These are phyloP conservation scores for Ajuga chamaepitys DNA, from an alignment of 257 asterid genomes.

Conservation along the genomic window DNA sequence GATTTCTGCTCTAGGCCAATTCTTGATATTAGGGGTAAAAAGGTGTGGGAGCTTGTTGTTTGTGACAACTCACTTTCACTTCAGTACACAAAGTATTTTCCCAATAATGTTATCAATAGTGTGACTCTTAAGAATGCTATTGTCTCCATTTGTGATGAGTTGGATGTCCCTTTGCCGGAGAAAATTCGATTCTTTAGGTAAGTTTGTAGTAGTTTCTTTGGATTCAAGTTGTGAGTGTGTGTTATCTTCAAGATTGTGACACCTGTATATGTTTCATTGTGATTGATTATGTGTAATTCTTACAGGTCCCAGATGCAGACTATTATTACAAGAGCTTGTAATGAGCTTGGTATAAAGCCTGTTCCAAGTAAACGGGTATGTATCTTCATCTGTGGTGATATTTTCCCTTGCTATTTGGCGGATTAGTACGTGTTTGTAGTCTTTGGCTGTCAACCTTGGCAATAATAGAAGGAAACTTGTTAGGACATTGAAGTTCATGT, in stretches of 20 bases:
- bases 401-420: not conserved
- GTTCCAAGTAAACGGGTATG: slow-evolving; percentile 91
- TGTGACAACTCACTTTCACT: slow-evolving; percentile 80
- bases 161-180: slow-evolving; percentile 79
- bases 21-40: slow-evolving; percentile 92
- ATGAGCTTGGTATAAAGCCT: slow-evolving; percentile 72
- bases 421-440: not conserved
- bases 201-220: not conserved
- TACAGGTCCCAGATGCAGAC: slow-evolving; percentile 99
- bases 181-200: slow-evolving; percentile 85
- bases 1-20: slow-evolving; percentile 97
- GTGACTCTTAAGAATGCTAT: slow-evolving; percentile 84
- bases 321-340: slow-evolving; percentile 81
- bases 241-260: not conserved
- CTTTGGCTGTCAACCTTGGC: not conserved
- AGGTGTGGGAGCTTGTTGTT: slow-evolving; percentile 93
- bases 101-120: slow-evolving; percentile 85
- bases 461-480: not conserved
- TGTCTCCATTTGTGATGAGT: slow-evolving; percentile 59
- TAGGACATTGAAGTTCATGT: not conserved
- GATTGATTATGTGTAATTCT: too few species aligned
- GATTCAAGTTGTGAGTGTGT: too few species aligned
- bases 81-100: slow-evolving; percentile 89
- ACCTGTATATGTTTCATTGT: not conserved
- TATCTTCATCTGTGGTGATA: not conserved